Base-by-base conservation (phyloP, 1,284 basidiomycete genomes). In the Phlebopus sp. region DNA sequence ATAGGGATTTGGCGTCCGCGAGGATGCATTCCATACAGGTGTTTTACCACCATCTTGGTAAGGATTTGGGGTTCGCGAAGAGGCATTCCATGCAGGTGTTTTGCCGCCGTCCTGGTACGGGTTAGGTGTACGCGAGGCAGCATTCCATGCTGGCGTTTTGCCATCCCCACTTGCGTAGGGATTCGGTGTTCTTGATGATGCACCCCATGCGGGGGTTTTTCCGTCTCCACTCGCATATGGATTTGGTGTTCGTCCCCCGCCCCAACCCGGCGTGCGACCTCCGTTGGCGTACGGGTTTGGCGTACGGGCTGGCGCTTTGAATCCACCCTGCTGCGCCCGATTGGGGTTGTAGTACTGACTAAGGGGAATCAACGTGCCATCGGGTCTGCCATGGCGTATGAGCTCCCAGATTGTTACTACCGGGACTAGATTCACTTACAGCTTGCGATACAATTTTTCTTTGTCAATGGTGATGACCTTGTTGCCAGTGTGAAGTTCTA, bases 401-500 rank as follows among this genome's bases (percentile, higher is more conserved):
- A 56, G 42, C 45, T 38, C 4, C 30, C 34, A 18, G 45, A 42
- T 2, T 21, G 15, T 34, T 39, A 48, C 34, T 6, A 11, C 38
- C 32, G 31, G 21, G 45, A 38, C 42, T 9, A n/a, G 13, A 39
- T n/a, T 7, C n/a, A 76, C 89, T 64, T 62, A 92, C 91, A 84
- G 72, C 72, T 87, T 82, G 53, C 87, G 79, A 55, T 83, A 81
- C 25, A 98, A 70, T 63, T 87, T 90, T 29, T 81, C 79, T 59
- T 94, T 87, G 41, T 87, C 86, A 51, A 98, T 84, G 8, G 88
- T 88, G 54, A 98, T 84, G 19, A 94, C 78, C 70, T 94, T 96
- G 69, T 94, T 94, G 44, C 87, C 86, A 1, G 93, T 92, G 54
- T 90, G 82, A 18, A 99, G 73, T 69, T 99, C 97, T 11, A 99